phyloP scores from a whole-genome alignment of 2,329 filamentous ascomycete genomes.

The Phoma herbarum region DNA sequence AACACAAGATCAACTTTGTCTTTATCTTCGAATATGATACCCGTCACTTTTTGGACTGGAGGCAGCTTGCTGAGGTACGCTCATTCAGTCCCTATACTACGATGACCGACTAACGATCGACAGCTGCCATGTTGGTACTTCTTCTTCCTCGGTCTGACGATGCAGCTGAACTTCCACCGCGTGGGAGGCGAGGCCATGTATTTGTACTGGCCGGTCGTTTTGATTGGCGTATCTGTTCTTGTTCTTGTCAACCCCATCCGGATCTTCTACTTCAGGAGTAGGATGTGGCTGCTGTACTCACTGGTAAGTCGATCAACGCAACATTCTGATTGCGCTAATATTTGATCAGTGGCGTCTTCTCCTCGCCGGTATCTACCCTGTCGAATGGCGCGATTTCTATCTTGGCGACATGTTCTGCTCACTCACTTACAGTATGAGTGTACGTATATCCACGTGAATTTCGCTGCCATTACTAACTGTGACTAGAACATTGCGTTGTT shows the following conservation, averaged over 20 bases:
- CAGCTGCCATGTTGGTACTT: constrained; percentile 84
- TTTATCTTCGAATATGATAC: constrained; percentile 98
- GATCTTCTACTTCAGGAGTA: constrained; percentile 76
- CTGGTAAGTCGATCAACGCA: constrained; percentile 66
- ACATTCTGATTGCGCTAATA: background rate
- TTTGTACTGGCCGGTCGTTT: constrained; percentile 84
- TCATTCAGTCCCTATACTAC: background rate
- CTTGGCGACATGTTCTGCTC: constrained; percentile 98
- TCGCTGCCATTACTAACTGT: background rate
- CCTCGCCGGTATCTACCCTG: constrained; percentile 85
- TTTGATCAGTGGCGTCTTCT: constrained; percentile 77
- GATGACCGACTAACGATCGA: constrained; percentile 18
- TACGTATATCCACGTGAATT: constrained; percentile 59
- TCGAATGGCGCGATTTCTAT: constrained; percentile 98
- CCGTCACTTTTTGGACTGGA: constrained; percentile 86
- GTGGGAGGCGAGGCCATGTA: constrained; percentile 74
- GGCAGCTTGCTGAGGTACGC: constrained; percentile 76
- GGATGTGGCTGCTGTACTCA: constrained; percentile 89
- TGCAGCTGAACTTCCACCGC: constrained; percentile 88
- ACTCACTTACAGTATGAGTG: constrained; percentile 85
- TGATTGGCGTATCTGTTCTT: constrained; percentile 73
- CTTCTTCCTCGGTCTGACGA: constrained; percentile 76
- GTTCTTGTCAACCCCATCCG: constrained; percentile 80
- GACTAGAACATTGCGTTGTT: constrained; percentile 83
- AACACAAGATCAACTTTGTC: constrained; percentile 89